Percentiles rank a stretch among this genome's conserved stretches.
Evolutionary conservation across 306 rosid genomes (phyloP).

Genomic region (Pyrus communis): DNA sequence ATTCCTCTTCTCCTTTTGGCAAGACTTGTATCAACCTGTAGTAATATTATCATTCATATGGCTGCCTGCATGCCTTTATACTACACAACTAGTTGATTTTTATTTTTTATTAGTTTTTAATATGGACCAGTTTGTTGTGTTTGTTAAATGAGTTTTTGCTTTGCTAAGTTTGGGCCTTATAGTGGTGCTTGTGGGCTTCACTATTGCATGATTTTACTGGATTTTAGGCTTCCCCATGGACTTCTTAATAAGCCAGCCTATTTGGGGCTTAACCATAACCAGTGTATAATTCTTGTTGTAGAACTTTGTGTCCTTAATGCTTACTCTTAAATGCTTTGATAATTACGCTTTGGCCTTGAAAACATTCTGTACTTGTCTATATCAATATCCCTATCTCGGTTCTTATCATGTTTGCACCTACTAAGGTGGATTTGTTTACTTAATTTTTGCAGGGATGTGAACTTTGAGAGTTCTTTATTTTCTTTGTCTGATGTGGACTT

Average conservation of each 20-base stretch:
- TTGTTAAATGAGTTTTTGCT: neutral
- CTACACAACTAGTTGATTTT: neutral
- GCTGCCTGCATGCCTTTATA: neutral
- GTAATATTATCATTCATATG: neutral
- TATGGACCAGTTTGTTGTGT: neutral
- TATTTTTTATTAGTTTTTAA: neutral
- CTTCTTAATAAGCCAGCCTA: neutral
- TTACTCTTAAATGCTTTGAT: neutral
- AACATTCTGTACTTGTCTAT: neutral
- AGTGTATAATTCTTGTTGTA: neutral
- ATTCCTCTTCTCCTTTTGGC: neutral
- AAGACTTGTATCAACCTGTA: neutral
- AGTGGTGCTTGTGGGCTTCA: neutral
- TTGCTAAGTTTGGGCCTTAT: neutral
- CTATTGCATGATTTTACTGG: neutral
- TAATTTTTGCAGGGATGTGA: slow-evolving; percentile 43
- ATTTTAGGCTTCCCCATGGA: neutral
- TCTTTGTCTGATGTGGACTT: slow-evolving; percentile 61
- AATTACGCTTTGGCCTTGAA: neutral
- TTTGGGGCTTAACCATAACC: neutral
- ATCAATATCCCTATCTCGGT: neutral
- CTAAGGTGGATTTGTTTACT: slow-evolving; percentile 7
- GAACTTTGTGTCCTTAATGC: neutral
- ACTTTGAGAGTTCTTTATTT: slow-evolving; percentile 36
- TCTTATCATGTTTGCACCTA: slow-evolving; percentile 7